Evolutionary conservation across 2,329 filamentous ascomycete genomes (phyloP).

Genomic region (Fusarium multiceps): DNA sequence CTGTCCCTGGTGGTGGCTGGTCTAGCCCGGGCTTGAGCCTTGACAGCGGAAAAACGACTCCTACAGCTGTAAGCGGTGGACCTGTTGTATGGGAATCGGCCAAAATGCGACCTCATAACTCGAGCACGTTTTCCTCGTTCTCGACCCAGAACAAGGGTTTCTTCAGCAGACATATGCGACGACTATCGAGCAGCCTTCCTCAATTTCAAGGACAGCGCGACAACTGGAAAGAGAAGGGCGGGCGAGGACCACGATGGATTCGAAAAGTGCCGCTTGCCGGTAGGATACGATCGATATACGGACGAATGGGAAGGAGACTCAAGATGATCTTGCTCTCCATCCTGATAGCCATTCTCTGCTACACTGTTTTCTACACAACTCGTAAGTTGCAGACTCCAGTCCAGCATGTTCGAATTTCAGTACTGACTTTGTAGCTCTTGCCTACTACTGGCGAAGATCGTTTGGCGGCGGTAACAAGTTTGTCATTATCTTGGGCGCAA

Average conservation of each 20-base stretch:
- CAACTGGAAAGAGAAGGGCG: constrained; percentile 82
- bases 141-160: constrained; percentile 86
- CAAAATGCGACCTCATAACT: constrained; percentile 78
- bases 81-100: constrained; percentile 84
- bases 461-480: constrained; percentile 88
- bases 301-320: constrained; percentile 71
- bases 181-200: constrained; percentile 82
- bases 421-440: constrained; percentile 45
- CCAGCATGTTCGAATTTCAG: not conserved
- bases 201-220: constrained; percentile 72
- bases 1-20: constrained; percentile 87
- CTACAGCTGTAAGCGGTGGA: constrained; percentile 66
- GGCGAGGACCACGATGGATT: constrained; percentile 67
- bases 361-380: constrained; percentile 76
- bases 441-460: constrained; percentile 76
- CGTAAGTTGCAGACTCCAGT: constrained; percentile 67
- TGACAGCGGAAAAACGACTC: constrained; percentile 77
- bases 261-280: constrained; percentile 59
- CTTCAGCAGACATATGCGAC: constrained; percentile 85
- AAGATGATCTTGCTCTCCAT: constrained; percentile 72
- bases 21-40: constrained; percentile 82
- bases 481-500: constrained; percentile 92
- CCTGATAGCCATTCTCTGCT: constrained; percentile 74
- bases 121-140: constrained; percentile 81
- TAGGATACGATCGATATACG: constrained; percentile 58